Evolutionary conservation across 1,284 basidiomycete genomes (phyloP).

Genomic region (Marasmius oreades): DNA sequence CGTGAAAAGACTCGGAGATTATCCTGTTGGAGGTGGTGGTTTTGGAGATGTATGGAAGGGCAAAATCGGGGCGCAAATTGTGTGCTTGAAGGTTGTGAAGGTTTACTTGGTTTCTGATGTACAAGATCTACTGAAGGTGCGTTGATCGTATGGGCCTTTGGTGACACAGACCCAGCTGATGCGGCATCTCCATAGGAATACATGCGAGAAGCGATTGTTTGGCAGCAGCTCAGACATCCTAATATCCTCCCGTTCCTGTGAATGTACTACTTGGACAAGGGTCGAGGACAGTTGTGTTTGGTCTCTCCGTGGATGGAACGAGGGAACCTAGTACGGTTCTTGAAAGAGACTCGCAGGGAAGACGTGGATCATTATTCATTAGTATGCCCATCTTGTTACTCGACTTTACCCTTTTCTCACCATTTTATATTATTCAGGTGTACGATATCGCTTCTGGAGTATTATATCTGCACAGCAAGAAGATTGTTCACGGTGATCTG

Average conservation of each 20-base stretch:
- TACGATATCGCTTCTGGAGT: slow-evolving; percentile 29
- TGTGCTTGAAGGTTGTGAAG: neutral
- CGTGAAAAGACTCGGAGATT: neutral
- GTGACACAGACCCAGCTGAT: neutral
- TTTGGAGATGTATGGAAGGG: neutral
- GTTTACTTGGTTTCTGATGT: neutral
- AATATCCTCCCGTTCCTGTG: neutral
- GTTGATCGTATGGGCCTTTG: neutral
- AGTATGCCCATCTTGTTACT: slow-evolving; percentile 15
- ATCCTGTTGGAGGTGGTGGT: neutral
- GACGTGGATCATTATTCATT: slow-evolving; percentile 20
- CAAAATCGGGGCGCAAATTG: neutral
- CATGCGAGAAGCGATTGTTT: slow-evolving; percentile 1
- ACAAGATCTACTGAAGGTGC: neutral
- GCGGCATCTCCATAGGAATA: neutral
- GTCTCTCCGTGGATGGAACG: slow-evolving; percentile 30
- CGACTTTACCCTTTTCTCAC: neutral
- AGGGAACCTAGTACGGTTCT: slow-evolving; percentile 28
- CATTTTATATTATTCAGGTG: slow-evolving; percentile 15
- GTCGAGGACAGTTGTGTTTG: neutral
- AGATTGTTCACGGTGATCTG: slow-evolving; percentile 35
- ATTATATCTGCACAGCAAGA: slow-evolving; percentile 28
- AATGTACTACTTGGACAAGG: neutral
- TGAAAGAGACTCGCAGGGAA: slow-evolving; percentile 15
- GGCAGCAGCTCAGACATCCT: neutral